Evolutionary conservation across 495 filamentous ascomycete genomes (phyloP), one percentile per base, ranked within the genome.

Genomic region (Aspergillus steynii): DNA sequence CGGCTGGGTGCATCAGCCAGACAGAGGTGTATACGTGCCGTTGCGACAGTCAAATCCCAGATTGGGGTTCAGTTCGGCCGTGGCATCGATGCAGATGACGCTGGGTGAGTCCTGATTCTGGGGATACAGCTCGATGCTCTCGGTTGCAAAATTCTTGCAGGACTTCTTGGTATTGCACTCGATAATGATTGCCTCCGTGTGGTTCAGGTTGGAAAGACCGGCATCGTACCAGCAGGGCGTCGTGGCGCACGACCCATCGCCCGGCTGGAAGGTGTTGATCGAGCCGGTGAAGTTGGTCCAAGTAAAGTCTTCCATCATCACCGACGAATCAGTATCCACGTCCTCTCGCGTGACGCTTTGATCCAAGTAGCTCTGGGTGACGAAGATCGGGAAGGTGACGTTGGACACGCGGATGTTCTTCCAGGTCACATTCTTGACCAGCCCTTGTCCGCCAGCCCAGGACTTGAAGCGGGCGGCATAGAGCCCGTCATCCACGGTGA

Each of bases 371-470:
- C 65, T 76, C 61, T 78, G 75, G 10, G 75, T 78, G 6, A 78
- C 76, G 53, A 78, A 79, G 48, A 79, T 77, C 0, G 76, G 77
- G 55, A 80, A 80, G 2, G 77, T 75, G 34, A 79, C 76, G 61
- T 79, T 80, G 66, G 71, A 76, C 15, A 71, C 62, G 25, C 74
- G 66, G 46, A 78, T 78, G 55, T 78, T 76, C 55, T 68, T 68
- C 77, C 76, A 80, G 27, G 68, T 74, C 50, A 80, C 68, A 53
- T 80, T 75, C 58, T 71, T 73, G 20, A 68, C 75, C 0, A 78
- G 65, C 1, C 76, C 77, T 45, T 76, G 74, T 0, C 75, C 76
- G 20, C 74, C 75, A 8, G 62, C 56, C 74, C 77, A 78, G 10
- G 75, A 74, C 61, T 78, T 79, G 74, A 80, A 77, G 4, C 75